Conservation (phyloP, 805 yeast species). For the Yamadazyma philogaea region DNA sequence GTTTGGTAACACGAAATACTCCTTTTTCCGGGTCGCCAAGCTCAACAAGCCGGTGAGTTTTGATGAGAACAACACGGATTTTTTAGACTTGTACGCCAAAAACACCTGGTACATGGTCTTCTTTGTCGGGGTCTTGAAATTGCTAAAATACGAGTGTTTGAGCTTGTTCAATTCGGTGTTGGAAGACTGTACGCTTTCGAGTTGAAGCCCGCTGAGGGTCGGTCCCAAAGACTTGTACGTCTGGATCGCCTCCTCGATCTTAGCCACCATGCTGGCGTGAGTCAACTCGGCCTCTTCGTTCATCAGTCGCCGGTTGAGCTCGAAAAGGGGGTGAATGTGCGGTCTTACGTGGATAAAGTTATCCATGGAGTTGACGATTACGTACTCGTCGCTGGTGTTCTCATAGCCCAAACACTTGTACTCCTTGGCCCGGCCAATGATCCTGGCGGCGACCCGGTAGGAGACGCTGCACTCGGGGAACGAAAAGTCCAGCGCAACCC, state of each 20-base stretch:
- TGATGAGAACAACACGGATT: constrained; percentile 26
- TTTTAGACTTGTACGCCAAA: constrained; percentile 25
- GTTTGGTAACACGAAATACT: constrained; percentile 19
- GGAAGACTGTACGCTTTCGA: constrained; percentile 10
- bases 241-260: constrained; percentile 27
- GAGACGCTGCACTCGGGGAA: constrained; percentile 28
- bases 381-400: constrained; percentile 20
- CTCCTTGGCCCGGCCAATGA: constrained; percentile 36
- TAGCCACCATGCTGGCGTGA: constrained; percentile 24
- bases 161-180: constrained; percentile 27
- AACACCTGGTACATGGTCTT: constrained; percentile 27
- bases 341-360: constrained; percentile 26
- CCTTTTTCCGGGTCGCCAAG: constrained; percentile 29
- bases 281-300: constrained; percentile 33
- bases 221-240: constrained; percentile 20
- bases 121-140: constrained; percentile 9
- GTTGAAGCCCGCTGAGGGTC: constrained; percentile 3
- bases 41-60: constrained; percentile 34
- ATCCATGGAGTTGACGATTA: constrained; percentile 28
- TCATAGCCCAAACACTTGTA: constrained; percentile 21
- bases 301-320: constrained; percentile 28
- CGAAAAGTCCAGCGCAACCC: constrained; percentile 23
- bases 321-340: constrained; percentile 22
- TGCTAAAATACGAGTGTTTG: constrained; percentile 25
- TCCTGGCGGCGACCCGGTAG: constrained; percentile 34